Evolutionary conservation across 805 yeast species (phyloP).

Genomic region (Barnettozyma californica): DNA sequence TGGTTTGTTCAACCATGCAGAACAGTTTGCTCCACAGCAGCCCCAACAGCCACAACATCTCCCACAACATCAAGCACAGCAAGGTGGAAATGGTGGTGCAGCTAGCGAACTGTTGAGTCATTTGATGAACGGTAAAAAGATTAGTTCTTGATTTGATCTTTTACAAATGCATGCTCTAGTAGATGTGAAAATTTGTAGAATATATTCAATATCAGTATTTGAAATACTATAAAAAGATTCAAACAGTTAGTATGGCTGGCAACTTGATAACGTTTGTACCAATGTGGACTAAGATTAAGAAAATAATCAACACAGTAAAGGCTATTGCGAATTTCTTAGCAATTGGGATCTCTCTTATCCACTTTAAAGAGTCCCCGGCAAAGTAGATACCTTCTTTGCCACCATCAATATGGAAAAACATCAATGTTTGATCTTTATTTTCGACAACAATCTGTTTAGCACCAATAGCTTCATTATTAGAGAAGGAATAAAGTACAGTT

Average conservation of each 20-base stretch:
- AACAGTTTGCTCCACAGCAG: conserved; percentile 13
- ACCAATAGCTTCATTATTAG: neutral
- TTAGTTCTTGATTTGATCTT: conserved; percentile 25
- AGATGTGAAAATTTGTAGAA: neutral
- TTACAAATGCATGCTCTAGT: neutral
- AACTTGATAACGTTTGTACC: neutral
- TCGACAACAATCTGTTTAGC: neutral
- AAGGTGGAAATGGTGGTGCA: conserved; percentile 34
- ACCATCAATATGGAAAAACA: neutral
- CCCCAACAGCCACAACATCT: conserved; percentile 16
- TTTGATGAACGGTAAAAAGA: conserved; percentile 72
- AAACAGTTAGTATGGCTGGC: neutral
- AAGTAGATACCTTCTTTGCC: neutral
- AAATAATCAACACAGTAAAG: neutral
- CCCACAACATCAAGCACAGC: conserved; percentile 10
- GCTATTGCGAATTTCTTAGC: neutral
- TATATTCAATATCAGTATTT: too few species aligned
- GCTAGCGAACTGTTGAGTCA: conserved; percentile 81
- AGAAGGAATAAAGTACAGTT: neutral
- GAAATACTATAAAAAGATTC: too few species aligned
- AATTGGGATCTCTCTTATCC: neutral
- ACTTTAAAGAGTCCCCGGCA: neutral
- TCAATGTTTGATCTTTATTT: neutral
- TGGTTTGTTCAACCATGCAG: conserved; percentile 43
- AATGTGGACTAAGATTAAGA: neutral